These are phyloP conservation scores for Berkeleyomyces rouxiae DNA, from an alignment of 2,329 filamentous ascomycete genomes.

Conservation along the genomic window DNA sequence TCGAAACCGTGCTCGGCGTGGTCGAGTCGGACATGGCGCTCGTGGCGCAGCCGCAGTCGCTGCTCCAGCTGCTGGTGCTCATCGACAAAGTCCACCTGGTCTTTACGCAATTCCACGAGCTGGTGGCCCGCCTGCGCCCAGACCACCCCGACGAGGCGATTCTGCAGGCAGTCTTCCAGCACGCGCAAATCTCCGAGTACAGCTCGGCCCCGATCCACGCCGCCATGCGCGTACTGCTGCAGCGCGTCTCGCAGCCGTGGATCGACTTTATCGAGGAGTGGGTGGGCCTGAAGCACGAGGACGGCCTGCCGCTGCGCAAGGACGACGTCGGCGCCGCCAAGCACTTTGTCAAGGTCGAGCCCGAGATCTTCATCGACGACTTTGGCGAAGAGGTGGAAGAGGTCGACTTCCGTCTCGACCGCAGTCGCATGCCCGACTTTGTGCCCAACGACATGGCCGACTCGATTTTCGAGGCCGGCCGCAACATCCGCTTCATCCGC, in stretches of 20 bases:
- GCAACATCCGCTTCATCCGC: conserved; percentile 56
- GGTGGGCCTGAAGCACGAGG: conserved; percentile 51
- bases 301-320: conserved; percentile 36
- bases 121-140: conserved; percentile 31
- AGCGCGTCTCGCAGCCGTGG: conserved; percentile 47
- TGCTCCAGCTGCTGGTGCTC: conserved; percentile 36
- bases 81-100: conserved; percentile 32
- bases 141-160: conserved; percentile 40
- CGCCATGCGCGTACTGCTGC: conserved; percentile 50
- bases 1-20: conserved; percentile 31
- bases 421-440: conserved; percentile 52
- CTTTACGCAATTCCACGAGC: conserved; percentile 32
- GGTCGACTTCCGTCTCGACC: conserved; percentile 45
- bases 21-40: conserved; percentile 34
- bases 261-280: conserved; percentile 52
- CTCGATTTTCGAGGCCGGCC: conserved; percentile 63
- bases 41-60: conserved; percentile 27
- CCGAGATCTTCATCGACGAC: conserved; percentile 38
- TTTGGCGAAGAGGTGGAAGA: conserved; percentile 40
- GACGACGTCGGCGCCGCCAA: conserved; percentile 28
- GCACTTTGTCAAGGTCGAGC: conserved; percentile 44
- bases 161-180: conserved; percentile 43
- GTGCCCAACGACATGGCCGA: conserved; percentile 52
- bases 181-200: conserved; percentile 47
- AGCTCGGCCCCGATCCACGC: conserved; percentile 42